Percentiles rank a stretch among this genome's conserved stretches.
phyloP scores from a whole-genome alignment of 371 early-diverging fungal genomes.

The Capillidium heterosporum region DNA sequence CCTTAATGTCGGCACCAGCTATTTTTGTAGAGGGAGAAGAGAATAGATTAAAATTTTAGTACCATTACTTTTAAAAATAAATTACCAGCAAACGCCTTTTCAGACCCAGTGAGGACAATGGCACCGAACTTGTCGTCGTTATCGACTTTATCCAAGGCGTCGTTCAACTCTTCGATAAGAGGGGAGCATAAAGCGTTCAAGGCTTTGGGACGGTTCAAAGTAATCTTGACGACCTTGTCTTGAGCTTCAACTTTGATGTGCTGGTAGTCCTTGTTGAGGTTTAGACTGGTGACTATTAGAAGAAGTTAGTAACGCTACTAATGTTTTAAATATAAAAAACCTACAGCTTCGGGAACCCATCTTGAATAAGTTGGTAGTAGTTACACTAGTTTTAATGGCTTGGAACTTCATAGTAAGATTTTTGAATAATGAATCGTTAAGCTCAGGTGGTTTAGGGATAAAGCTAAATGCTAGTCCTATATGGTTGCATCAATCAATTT shows the following conservation, averaged over 20 bases:
- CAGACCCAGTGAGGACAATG: slow-evolving; percentile 87
- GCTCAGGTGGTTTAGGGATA: too few relatives aligned
- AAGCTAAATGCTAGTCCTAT: too few relatives aligned
- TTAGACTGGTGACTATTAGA: not conserved
- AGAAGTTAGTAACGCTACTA: too few relatives aligned
- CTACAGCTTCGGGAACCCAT: too few relatives aligned
- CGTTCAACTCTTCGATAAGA: slow-evolving; percentile 80
- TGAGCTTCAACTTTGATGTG: slow-evolving; percentile 57
- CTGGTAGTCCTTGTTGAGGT: slow-evolving; percentile 9
- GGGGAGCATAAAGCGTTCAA: slow-evolving; percentile 91
- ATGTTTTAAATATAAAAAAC: too few relatives aligned
- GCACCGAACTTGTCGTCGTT: slow-evolving; percentile 63
- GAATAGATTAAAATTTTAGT: not conserved
- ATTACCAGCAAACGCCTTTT: slow-evolving; percentile 87
- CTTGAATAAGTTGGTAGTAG: too few relatives aligned
- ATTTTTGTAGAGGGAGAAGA: slow-evolving; percentile 6
- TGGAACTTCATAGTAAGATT: too few relatives aligned
- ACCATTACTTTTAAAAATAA: not conserved
- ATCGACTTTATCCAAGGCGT: slow-evolving; percentile 66
- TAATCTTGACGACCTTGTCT: slow-evolving; percentile 76
- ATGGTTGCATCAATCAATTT: too few relatives aligned
- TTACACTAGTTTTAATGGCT: too few relatives aligned
- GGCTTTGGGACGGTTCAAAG: slow-evolving; percentile 87
- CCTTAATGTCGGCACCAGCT: slow-evolving; percentile 98
- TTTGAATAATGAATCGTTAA: too few relatives aligned